phyloP scores from a whole-genome alignment of 2,329 filamentous ascomycete genomes.

The Ophiostoma novo-ulmi region DNA sequence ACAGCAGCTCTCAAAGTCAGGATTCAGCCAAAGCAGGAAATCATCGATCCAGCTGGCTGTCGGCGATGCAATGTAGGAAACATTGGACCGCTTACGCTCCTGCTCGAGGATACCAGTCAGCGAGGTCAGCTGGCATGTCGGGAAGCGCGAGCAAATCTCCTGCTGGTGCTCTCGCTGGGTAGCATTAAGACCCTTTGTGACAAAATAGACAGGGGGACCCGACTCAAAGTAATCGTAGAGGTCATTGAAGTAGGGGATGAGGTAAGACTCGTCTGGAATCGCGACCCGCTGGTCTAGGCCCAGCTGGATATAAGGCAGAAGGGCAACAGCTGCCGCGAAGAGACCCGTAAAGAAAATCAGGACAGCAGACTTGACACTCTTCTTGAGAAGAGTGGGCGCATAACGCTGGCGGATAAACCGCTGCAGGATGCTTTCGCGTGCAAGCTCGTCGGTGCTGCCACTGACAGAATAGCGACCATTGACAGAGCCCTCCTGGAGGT shows the following conservation, averaged over 20 bases:
- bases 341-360: conserved; percentile 79
- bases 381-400: conserved; percentile 73
- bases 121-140: conserved; percentile 77
- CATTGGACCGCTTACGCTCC: conserved; percentile 80
- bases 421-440: conserved; percentile 75
- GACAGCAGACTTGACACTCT: conserved; percentile 71
- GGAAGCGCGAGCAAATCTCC: conserved; percentile 85
- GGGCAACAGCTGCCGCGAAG: conserved; percentile 76
- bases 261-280: conserved; percentile 86
- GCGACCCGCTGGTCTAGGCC: conserved; percentile 93
- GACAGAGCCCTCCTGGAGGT: conserved; percentile 50
- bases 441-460: conserved; percentile 63
- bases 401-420: conserved; percentile 87
- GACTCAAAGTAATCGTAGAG: conserved; percentile 86
- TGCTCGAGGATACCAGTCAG: conserved; percentile 87
- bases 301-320: conserved; percentile 78
- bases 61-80: conserved; percentile 82
- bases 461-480: conserved; percentile 35
- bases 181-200: conserved; percentile 74
- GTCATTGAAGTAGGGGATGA: conserved; percentile 96
- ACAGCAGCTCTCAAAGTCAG: conserved; percentile 68
- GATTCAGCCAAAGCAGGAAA: conserved; percentile 95
- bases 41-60: conserved; percentile 97
- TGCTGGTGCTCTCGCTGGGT: conserved; percentile 73
- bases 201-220: conserved; percentile 94